A percentile compares a stretch with the other conserved stretches of the same genome.
phyloP scores from a whole-genome alignment of 2,329 filamentous ascomycete genomes.

The Catunica adiposa region DNA sequence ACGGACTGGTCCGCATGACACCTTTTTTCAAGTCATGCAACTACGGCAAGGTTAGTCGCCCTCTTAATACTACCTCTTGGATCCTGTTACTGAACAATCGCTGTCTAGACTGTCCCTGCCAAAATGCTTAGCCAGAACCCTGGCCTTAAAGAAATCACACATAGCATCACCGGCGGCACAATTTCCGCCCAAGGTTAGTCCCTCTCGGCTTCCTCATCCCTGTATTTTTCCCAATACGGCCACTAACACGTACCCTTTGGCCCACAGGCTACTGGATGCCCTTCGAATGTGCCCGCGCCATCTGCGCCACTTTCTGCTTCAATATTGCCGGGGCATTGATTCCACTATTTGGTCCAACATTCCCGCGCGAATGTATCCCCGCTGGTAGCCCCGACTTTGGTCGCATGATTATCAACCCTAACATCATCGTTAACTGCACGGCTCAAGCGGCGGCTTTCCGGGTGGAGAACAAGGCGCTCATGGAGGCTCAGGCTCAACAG shows the following conservation, averaged over 20 bases:
- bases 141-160: constrained; percentile 73
- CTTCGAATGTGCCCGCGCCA: constrained; percentile 64
- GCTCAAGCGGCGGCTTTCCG: constrained; percentile 31
- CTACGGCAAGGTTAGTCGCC: constrained; percentile 56
- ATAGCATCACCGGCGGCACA: constrained; percentile 87
- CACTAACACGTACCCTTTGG: constrained; percentile 14
- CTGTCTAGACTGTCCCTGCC: constrained; percentile 60
- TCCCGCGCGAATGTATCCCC: constrained; percentile 53
- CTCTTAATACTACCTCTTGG: too few species aligned
- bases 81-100: too few species aligned
- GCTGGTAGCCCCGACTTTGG: constrained; percentile 47
- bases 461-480: too few species aligned
- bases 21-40: constrained; percentile 85
- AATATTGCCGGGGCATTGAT: constrained; percentile 71
- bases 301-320: constrained; percentile 82
- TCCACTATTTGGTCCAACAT: constrained; percentile 74
- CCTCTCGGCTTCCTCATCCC: background rate
- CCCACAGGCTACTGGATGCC: constrained; percentile 86
- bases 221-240: constrained; percentile 7
- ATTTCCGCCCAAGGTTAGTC: constrained; percentile 70
- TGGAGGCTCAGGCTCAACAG: too few species aligned
- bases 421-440: constrained; percentile 37
- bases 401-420: constrained; percentile 47
- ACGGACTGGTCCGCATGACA: constrained; percentile 84
- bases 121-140: constrained; percentile 66